These are phyloP conservation scores for Aspergillus floridensis DNA, from an alignment of 2,329 filamentous ascomycete genomes.

Conservation along the genomic window DNA sequence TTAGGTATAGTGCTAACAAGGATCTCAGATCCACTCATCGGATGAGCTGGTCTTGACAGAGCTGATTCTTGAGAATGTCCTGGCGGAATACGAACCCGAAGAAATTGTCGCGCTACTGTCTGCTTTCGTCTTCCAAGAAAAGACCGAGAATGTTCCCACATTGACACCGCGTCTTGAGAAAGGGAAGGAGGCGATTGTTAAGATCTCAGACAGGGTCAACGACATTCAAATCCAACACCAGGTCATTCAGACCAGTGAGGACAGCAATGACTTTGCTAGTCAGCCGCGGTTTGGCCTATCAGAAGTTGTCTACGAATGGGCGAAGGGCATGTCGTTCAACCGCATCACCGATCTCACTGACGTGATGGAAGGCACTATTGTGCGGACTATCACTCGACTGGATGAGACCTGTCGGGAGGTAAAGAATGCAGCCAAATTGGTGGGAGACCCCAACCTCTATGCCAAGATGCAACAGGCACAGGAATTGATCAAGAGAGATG, in stretches of 20 bases:
- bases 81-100: slow-evolving; percentile 91
- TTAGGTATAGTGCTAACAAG: neutral
- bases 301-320: slow-evolving; percentile 99
- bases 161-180: slow-evolving; percentile 78
- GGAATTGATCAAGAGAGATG: slow-evolving; percentile 96
- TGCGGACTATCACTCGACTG: slow-evolving; percentile 85
- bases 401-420: slow-evolving; percentile 97
- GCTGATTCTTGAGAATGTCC: slow-evolving; percentile 91
- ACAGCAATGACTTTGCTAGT: slow-evolving; percentile 87
- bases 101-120: slow-evolving; percentile 94
- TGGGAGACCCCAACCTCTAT: slow-evolving; percentile 89
- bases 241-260: slow-evolving; percentile 85
- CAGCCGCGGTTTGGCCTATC: slow-evolving; percentile 87
- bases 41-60: slow-evolving; percentile 96
- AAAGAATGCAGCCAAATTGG: slow-evolving; percentile 92
- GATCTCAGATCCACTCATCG: slow-evolving; percentile 76
- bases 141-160: slow-evolving; percentile 77
- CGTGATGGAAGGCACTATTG: slow-evolving; percentile 95
- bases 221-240: slow-evolving; percentile 84
- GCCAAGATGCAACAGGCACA: slow-evolving; percentile 96
- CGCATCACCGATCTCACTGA: slow-evolving; percentile 95
- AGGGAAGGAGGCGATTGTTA: slow-evolving; percentile 80
- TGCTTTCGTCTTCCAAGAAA: slow-evolving; percentile 96
- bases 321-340: slow-evolving; percentile 95
- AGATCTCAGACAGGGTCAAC: slow-evolving; percentile 90